Evolutionary conservation across 2,329 filamentous ascomycete species (phyloP), one percentile per base, ranked within the genome.

Genomic region (Fonsecaea erecta): DNA sequence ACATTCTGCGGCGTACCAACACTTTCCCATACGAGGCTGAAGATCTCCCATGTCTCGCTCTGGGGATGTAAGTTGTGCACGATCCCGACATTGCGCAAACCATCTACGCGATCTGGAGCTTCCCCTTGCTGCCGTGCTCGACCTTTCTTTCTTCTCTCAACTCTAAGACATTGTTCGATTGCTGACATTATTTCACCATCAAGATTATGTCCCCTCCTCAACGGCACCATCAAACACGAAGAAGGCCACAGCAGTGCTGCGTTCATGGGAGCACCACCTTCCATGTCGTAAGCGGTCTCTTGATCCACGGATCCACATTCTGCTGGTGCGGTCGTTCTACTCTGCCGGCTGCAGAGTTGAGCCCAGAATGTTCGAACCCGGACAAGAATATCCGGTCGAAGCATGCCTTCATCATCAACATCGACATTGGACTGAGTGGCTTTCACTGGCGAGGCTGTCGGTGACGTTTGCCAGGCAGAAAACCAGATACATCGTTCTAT

Each of bases 151-250:
- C 16, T 32, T 28, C 7, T 59, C 18, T 48, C 21, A 26, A 9
- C 12, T 21, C 52, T 28, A 5, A 18, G 52, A 9, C 26, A 53
- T 53, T 18, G 21, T 26, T 34, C 52, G 46, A 56, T 67, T 55
- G 64, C 71, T 74, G 69, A 75, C 71, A 70, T 67, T 70, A 71
- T 69, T 71, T 68, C 73, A 68, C 48, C 59, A 52, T 48, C 51
- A 70, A 92, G 89, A 77, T 85, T 93, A 73, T 96, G 92, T 76
- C 92, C 92, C 54, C 83, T 95, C 76, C 88, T 96, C 68, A 96
- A 96, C 75, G 92, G 92, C 59, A 91, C 90, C 34, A 90, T 90
- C 81, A 89, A 90, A 70, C 79, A 79, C 40, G 81, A 82, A 65
- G 80, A 83, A 30, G 77, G 75, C 2, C 75, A 79, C 58, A 79